Evolutionary conservation across 306 rosid genomes (phyloP).

Genomic region (Glycyrrhiza uralensis): DNA sequence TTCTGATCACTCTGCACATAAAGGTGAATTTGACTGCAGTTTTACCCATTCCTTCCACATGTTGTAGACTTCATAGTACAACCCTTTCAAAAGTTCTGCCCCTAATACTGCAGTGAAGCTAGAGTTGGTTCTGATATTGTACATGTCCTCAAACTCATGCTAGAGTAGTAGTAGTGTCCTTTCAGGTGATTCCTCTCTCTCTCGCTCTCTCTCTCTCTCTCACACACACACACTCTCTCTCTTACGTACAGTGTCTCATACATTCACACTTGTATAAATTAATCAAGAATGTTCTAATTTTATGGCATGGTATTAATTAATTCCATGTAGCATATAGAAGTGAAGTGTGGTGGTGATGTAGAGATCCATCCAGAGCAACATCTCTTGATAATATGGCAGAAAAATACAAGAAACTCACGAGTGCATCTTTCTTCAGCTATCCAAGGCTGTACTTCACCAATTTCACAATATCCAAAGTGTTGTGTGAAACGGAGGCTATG

Average conservation of each 20-base stretch:
- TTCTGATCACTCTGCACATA: conserved; percentile 20
- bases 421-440: conserved; percentile 53
- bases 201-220: neutral
- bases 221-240: neutral
- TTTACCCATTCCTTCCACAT: neutral
- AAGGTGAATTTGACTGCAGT: conserved; percentile 23
- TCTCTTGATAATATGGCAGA: neutral
- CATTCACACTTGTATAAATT: neutral
- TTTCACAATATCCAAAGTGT: conserved; percentile 30
- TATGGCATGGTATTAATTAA: neutral
- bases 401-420: conserved; percentile 29
- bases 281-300: neutral
- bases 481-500: conserved; percentile 50
- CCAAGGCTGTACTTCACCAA: conserved; percentile 50
- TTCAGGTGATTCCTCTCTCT: conserved; percentile 20
- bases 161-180: conserved; percentile 1
- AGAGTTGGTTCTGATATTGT: neutral
- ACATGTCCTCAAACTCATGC: neutral
- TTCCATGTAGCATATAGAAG: neutral
- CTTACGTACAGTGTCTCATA: neutral
- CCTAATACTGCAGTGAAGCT: neutral
- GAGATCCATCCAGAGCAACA: conserved; percentile 19
- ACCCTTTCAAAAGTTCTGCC: neutral
- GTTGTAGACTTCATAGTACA: neutral
- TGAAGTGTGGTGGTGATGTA: conserved; percentile 23